Conservation (phyloP, 257 asterid genomes). For the Jaltomata sinuosa region DNA sequence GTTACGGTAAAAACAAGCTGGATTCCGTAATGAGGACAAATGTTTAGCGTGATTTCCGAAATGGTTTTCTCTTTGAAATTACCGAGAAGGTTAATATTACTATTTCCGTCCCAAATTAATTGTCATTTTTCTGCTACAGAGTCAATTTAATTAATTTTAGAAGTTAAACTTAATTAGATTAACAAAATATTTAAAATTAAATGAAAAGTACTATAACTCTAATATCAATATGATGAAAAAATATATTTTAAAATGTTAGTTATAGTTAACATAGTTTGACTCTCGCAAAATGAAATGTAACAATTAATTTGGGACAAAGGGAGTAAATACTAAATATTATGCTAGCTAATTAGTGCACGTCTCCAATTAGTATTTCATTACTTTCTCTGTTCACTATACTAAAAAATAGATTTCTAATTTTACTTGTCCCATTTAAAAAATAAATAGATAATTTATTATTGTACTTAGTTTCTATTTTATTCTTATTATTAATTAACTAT, state of each 20-base stretch:
- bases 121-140: background rate
- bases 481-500: too few relatives aligned
- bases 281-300: background rate
- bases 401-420: too few relatives aligned
- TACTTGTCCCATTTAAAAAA: too few relatives aligned
- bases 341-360: background rate
- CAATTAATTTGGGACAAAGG: too few relatives aligned
- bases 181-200: background rate
- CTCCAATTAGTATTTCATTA: background rate
- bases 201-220: background rate
- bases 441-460: too few relatives aligned
- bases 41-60: slow-evolving; percentile 1
- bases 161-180: background rate
- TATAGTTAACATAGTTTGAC: background rate
- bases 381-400: background rate
- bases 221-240: background rate
- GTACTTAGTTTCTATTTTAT: too few relatives aligned
- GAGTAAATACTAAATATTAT: background rate
- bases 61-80: slow-evolving; percentile 13
- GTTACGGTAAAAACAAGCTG: background rate
- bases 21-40: slow-evolving; percentile 12
- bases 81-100: slow-evolving; percentile 11
- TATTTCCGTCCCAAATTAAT: background rate
- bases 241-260: background rate
- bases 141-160: too few relatives aligned